Base-by-base conservation (phyloP, 2,329 filamentous ascomycete genomes). In the Aspergillus proliferans region DNA sequence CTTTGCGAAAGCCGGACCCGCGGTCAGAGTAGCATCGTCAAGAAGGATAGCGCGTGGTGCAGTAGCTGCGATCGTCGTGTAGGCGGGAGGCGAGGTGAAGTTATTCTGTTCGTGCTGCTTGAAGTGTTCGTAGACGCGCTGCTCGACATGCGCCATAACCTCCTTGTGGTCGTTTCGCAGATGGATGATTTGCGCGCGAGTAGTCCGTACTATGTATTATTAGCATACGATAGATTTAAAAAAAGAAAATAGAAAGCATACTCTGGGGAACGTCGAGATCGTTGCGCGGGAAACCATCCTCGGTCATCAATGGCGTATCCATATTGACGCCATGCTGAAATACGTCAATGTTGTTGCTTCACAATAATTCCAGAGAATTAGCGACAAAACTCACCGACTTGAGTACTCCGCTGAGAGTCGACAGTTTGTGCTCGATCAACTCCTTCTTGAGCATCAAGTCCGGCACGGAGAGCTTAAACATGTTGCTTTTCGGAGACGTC, bases 221-320 rank as follows among this genome's bases (percentile, higher is more conserved):
- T 18, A 19, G 34, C 34, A 4, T 40, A 8, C 18, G 10, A 40
- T 6, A 12, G 3, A 10, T 12, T 22, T 6, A 22, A 21, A 39
- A 9, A 40, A 12, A 10, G 3, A 21, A 19, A 4, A 22, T 39
- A 40, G 3, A 14, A 40, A 28, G 38, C 77, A 57, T 82, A 93
- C 89, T 93, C 72, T 96, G 92, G 22, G 93, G 86, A 54, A 98
- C 87, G 68, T 98, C 93, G 55, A 98, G 85, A 70, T 98, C 93
- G 60, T 88, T 85, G 65, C 93, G 82, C 28, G 93, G 93, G 66
- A 88, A 98, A 43, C 93, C 93, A 71, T 97, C 93, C 52, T 84
- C 81, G 12, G 92, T 96, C 21, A 89, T 82, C 36, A 98, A 81
- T 50, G 83, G 78, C 6, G 93, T 96, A 61, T 86, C 85, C 93